Conservation (phyloP, 495 filamentous ascomycete genomes). For the Cercophora samala region DNA sequence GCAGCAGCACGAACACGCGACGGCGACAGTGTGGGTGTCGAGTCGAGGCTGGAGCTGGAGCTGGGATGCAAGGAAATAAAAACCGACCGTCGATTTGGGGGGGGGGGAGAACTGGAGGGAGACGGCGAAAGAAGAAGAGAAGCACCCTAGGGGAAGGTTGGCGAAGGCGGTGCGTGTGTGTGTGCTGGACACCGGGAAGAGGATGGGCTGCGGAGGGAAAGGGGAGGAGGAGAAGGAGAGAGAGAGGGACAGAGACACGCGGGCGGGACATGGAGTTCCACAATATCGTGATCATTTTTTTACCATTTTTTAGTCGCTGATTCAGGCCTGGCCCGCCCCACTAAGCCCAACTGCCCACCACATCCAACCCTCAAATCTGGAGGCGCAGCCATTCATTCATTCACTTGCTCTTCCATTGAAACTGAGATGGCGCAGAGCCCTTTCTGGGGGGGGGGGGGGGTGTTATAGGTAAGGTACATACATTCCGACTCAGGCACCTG, state of each 20-base stretch:
- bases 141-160: constrained; percentile 37
- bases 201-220: constrained; percentile 14
- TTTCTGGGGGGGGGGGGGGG: too few species aligned
- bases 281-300: constrained; percentile 34
- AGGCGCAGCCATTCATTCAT: too few species aligned
- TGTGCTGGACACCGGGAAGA: constrained; percentile 17
- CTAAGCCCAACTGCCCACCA: not conserved
- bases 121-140: constrained; percentile 37
- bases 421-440: too few species aligned
- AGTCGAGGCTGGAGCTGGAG: constrained; percentile 1
- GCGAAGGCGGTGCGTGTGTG: constrained; percentile 39
- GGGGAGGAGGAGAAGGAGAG: constrained; percentile 18
- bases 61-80: constrained; percentile 28
- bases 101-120: constrained; percentile 16
- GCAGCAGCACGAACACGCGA: constrained; percentile 7
- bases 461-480: too few species aligned
- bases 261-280: constrained; percentile 29
- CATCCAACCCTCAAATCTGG: not conserved
- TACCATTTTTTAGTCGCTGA: constrained; percentile 31
- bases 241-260: constrained; percentile 12
- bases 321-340: constrained; percentile 24
- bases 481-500: not conserved
- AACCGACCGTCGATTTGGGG: constrained; percentile 28
- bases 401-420: too few species aligned
- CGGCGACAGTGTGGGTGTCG: constrained; percentile 12